phyloP scores from a whole-genome alignment of 805 yeast species.

The Cyberlindnera maclurae region DNA sequence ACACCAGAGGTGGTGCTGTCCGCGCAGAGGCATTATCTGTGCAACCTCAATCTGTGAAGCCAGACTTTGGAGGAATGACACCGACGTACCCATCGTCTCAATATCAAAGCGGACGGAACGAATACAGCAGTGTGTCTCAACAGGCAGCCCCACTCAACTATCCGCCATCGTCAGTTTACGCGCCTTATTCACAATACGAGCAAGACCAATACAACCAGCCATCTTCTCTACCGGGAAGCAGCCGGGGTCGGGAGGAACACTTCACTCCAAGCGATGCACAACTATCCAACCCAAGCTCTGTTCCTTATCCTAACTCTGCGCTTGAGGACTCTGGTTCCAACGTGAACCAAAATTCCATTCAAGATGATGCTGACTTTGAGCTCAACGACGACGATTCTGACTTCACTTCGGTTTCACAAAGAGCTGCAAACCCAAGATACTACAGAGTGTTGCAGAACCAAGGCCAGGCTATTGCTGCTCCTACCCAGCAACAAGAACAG shows the following conservation, averaged over 20 bases:
- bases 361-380: conserved; percentile 7
- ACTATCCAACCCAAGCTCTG: neutral
- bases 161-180: no score
- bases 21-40: conserved; percentile 19
- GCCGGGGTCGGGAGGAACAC: no score
- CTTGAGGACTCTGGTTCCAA: neutral
- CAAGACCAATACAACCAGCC: neutral
- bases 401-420: conserved; percentile 73
- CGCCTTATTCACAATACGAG: no score
- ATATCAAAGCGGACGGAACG: conserved; percentile 2
- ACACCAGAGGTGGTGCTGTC: conserved; percentile 18
- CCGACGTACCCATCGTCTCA: conserved; percentile 16
- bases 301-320: conserved; percentile 1
- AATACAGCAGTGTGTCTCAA: no score
- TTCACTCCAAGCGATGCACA: neutral
- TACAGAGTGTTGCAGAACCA: conserved; percentile 27
- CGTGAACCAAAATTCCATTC: neutral
- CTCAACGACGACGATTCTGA: conserved; percentile 40
- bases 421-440: conserved; percentile 61
- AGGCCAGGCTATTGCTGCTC: conserved; percentile 21
- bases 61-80: conserved; percentile 16
- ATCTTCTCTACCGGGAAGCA: neutral
- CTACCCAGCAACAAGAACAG: conserved; percentile 3
- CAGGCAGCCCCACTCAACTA: neutral
- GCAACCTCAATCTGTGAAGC: conserved; percentile 19